These are phyloP conservation scores for Anthracocystis panici-leucophaei DNA, from an alignment of 1,284 basidiomycete species.

Conservation along the genomic window DNA sequence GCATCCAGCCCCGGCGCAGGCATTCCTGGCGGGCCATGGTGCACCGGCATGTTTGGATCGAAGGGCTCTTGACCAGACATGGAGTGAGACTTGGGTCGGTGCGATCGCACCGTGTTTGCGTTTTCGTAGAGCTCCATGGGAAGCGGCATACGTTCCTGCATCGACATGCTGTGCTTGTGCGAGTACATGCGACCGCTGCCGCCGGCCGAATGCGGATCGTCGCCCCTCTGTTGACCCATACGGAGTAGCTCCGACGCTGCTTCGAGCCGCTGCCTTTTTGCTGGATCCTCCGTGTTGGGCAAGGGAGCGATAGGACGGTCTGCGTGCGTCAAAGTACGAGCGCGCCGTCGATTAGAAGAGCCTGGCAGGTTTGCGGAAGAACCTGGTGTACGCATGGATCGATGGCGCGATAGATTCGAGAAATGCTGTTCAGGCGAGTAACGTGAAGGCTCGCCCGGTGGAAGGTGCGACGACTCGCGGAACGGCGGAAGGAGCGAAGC, in stretches of 20 bases:
- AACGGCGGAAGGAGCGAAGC: constrained; percentile 42
- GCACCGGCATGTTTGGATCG: constrained; percentile 28
- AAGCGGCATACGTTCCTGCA: constrained; percentile 46
- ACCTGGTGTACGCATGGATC: constrained; percentile 39
- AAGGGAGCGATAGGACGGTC: constrained; percentile 55
- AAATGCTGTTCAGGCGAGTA: constrained; percentile 31
- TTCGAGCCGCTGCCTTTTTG: constrained; percentile 41
- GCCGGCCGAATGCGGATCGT: constrained; percentile 4
- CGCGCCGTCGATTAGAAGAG: constrained; percentile 39
- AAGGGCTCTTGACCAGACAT: constrained; percentile 45
- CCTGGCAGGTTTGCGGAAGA: constrained; percentile 32
- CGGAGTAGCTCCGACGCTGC: constrained; percentile 50
- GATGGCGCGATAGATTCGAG: constrained; percentile 39
- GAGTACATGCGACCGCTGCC: constrained; percentile 26
- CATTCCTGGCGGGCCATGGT: constrained; percentile 45
- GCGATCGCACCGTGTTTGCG: constrained; percentile 25
- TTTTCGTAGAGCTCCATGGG: constrained; percentile 43
- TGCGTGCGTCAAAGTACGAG: constrained; percentile 47
- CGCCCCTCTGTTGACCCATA: constrained; percentile 36
- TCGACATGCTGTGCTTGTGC: constrained; percentile 48
- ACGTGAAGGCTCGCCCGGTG: constrained; percentile 25
- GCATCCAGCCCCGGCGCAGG: constrained; percentile 35
- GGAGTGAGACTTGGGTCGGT: constrained; percentile 47
- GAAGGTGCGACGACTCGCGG: constrained; percentile 19
- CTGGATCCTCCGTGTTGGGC: constrained; percentile 47